These are phyloP conservation scores for Cercospora sesami DNA, from an alignment of 2,329 filamentous ascomycete genomes.

Conservation along the genomic window DNA sequence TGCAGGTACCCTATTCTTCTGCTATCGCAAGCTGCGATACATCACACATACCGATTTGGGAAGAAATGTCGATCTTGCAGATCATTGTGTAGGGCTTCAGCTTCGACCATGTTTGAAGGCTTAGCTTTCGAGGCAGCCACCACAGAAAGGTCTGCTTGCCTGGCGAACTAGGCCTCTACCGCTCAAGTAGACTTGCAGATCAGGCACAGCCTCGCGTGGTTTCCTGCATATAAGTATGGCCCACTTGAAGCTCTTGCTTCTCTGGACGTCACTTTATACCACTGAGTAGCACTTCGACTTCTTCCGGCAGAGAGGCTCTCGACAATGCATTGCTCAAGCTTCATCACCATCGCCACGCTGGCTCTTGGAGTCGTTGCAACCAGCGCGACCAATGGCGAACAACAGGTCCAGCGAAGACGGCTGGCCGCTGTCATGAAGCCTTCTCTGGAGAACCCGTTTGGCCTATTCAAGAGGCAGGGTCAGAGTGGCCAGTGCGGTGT, in stretches of 20 bases:
- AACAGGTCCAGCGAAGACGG: neutral
- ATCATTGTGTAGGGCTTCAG: neutral
- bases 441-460: neutral
- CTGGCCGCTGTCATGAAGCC: neutral
- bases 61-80: neutral
- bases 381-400: neutral
- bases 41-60: slow-evolving; percentile 1
- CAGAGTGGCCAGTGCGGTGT: neutral
- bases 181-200: neutral
- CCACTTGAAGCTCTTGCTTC: neutral
- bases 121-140: neutral
- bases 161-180: neutral
- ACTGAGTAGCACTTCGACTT: neutral
- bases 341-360: neutral
- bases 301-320: neutral
- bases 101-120: neutral
- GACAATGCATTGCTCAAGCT: neutral
- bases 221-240: neutral
- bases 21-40: neutral
- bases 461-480: neutral
- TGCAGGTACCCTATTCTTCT: neutral
- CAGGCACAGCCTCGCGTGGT: neutral
- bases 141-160: neutral
- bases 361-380: neutral
- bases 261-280: neutral